Evolutionary conservation across 2,329 filamentous ascomycete genomes (phyloP).

Genomic region (Rutstroemia sydowiana): DNA sequence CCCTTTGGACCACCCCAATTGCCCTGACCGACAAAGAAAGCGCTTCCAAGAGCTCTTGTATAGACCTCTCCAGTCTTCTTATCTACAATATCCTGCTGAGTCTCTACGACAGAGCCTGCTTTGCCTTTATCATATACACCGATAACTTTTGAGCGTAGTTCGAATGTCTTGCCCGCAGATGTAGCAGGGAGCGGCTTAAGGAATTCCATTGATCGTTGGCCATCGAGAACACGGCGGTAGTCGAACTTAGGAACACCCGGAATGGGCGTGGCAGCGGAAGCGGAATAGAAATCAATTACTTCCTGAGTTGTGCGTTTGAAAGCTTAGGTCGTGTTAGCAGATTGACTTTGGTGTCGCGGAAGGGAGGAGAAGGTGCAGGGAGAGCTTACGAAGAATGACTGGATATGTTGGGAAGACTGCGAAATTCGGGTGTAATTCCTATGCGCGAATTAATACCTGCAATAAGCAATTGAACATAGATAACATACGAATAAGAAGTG

Average conservation of each 20-base stretch:
- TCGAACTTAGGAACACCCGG: constrained; percentile 62
- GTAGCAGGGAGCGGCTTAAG: constrained; percentile 55
- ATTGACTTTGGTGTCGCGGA: not conserved
- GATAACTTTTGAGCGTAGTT: constrained; percentile 55
- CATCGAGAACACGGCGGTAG: constrained; percentile 55
- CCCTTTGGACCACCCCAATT: constrained; percentile 88
- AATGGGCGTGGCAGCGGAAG: constrained; percentile 46
- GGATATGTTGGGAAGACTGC: constrained; percentile 69
- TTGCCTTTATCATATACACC: constrained; percentile 71
- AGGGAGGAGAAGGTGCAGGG: not conserved
- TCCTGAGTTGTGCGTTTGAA: constrained; percentile 62
- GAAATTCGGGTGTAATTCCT: constrained; percentile 86
- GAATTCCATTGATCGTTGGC: constrained; percentile 58
- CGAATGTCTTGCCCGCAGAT: constrained; percentile 54
- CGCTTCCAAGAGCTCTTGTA: constrained; percentile 48
- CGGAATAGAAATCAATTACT: constrained; percentile 63
- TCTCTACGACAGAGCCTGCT: constrained; percentile 59
- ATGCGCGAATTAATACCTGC: not conserved
- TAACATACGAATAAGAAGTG: constrained; percentile 78
- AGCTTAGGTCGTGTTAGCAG: constrained; percentile 32
- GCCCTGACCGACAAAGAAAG: constrained; percentile 63
- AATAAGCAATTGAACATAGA: not conserved
- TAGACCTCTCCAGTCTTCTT: constrained; percentile 51
- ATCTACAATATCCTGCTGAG: constrained; percentile 58
- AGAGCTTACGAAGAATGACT: constrained; percentile 20